Percentiles rank a stretch among this genome's conserved stretches.
phyloP scores from a whole-genome alignment of 441 rosid species.

The Sinapis alba region DNA sequence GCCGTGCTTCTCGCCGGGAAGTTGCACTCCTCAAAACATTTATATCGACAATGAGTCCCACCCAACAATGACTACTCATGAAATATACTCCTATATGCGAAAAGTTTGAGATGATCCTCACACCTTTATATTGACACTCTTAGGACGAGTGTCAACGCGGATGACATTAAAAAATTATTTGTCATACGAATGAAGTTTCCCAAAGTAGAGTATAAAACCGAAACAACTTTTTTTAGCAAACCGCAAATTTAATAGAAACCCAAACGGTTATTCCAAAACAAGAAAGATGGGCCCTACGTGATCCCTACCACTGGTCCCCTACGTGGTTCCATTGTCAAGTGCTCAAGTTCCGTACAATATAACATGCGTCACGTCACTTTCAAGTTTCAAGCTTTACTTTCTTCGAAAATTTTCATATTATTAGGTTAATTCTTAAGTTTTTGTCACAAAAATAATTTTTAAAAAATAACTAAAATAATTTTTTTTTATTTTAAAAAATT shows the following conservation, averaged over 20 bases:
- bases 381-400: not conserved
- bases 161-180: not conserved
- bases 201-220: not conserved
- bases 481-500: too few species aligned
- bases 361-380: not conserved
- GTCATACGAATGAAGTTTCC: not conserved
- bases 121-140: not conserved
- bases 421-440: too few species aligned
- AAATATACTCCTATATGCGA: too few species aligned
- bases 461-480: too few species aligned
- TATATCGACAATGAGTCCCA: too few species aligned
- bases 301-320: not conserved
- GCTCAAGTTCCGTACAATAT: not conserved
- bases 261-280: not conserved
- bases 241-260: not conserved
- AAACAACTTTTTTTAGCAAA: not conserved
- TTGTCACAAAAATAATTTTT: too few species aligned
- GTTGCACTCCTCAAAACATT: too few species aligned
- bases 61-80: too few species aligned
- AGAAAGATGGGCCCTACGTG: not conserved
- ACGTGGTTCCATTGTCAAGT: not conserved
- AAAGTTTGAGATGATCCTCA: not conserved
- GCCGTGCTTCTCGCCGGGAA: too few species aligned
- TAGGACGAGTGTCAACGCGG: too few species aligned
- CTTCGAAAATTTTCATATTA: too few species aligned